Percentiles rank a stretch among this genome's conserved stretches.
Evolutionary conservation across 1,139 yeast species (phyloP).

Genomic region (Saccharomyces hybrid): DNA sequence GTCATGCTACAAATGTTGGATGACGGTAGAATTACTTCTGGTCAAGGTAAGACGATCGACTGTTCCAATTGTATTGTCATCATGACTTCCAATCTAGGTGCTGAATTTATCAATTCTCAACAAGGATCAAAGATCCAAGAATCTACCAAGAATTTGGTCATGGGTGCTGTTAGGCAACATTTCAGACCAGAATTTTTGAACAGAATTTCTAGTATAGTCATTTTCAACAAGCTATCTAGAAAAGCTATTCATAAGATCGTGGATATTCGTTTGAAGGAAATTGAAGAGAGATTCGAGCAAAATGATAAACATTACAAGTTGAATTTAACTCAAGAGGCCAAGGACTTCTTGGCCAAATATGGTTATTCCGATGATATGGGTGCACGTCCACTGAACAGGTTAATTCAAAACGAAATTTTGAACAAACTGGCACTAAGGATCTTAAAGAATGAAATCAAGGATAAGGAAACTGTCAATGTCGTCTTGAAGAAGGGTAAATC

Average conservation of each 20-base stretch:
- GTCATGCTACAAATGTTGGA: constrained; percentile 85
- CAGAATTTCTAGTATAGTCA: constrained; percentile 87
- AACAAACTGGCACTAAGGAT: constrained; percentile 84
- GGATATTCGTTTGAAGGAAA: constrained; percentile 71
- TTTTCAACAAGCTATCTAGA: constrained; percentile 86
- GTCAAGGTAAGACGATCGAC: constrained; percentile 88
- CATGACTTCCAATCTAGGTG: constrained; percentile 97
- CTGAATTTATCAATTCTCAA: constrained; percentile 72
- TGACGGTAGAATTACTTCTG: constrained; percentile 93
- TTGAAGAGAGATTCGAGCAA: constrained; percentile 74
- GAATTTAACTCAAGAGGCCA: constrained; percentile 62
- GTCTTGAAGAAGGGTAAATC: constrained; percentile 54
- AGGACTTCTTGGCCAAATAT: constrained; percentile 70
- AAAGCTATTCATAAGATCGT: constrained; percentile 91
- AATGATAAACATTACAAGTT: constrained; percentile 74
- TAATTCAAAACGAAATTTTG: constrained; percentile 80
- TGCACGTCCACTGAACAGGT: constrained; percentile 94
- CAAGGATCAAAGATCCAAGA: constrained; percentile 58
- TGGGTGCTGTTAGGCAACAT: constrained; percentile 80
- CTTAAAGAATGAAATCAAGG: constrained; percentile 77
- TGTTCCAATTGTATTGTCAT: constrained; percentile 88
- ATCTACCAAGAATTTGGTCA: constrained; percentile 65
- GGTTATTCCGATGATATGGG: constrained; percentile 94
- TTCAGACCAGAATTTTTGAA: constrained; percentile 97
- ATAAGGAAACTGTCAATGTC: constrained; percentile 76